These are phyloP conservation scores for Penicillium oxalicum DNA, from an alignment of 2,329 filamentous ascomycete genomes.

Conservation along the genomic window DNA sequence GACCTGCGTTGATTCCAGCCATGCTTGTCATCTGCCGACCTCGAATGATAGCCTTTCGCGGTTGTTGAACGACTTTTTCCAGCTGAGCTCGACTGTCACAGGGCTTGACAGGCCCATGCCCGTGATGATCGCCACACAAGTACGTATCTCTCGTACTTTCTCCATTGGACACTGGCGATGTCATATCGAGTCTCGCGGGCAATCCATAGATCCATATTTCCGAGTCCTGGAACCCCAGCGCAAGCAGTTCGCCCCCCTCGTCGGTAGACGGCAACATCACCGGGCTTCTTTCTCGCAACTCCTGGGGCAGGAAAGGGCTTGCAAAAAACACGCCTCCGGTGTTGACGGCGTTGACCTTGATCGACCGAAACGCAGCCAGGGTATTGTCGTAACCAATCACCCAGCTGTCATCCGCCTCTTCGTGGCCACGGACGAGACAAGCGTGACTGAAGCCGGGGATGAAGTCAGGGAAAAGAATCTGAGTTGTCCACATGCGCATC, in stretches of 20 bases:
- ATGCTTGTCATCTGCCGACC: constrained; percentile 62
- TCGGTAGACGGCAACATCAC: constrained; percentile 64
- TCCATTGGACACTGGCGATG: constrained; percentile 28
- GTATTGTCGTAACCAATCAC: constrained; percentile 71
- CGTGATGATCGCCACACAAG: constrained; percentile 15
- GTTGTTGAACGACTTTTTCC: constrained; percentile 34
- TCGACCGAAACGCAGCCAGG: constrained; percentile 71
- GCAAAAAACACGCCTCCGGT: constrained; percentile 77
- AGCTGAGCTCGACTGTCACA: constrained; percentile 26
- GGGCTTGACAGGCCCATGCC: constrained; percentile 9
- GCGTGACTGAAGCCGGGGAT: constrained; percentile 73
- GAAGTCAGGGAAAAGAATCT: constrained; percentile 77
- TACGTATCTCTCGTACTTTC: constrained; percentile 7
- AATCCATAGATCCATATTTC: constrained; percentile 76
- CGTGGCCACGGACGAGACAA: constrained; percentile 52
- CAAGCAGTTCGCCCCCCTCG: constrained; percentile 64
- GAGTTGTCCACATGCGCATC: constrained; percentile 75
- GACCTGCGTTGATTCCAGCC: constrained; percentile 60
- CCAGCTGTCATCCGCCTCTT: constrained; percentile 62
- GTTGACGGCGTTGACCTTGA: constrained; percentile 66
- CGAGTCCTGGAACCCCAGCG: constrained; percentile 65
- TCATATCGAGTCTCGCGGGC: constrained; percentile 63
- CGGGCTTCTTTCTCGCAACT: constrained; percentile 57
- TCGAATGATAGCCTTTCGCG: constrained; percentile 62
- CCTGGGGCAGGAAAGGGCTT: constrained; percentile 49